Evolutionary conservation across 202 grass and related monocot species (phyloP).

Genomic region (Carex arenaria): DNA sequence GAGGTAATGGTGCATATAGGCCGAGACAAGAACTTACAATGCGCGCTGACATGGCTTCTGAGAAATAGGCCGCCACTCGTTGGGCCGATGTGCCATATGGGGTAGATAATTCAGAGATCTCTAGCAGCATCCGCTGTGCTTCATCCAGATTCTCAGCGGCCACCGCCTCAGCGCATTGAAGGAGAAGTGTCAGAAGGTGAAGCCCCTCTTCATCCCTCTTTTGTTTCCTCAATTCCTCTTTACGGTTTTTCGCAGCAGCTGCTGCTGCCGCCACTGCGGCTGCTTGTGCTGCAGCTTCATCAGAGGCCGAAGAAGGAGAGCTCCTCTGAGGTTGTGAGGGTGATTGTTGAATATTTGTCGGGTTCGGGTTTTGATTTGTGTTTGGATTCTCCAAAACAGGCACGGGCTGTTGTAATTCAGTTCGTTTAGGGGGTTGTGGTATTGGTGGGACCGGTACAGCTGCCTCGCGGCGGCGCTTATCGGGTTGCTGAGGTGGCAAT

Average conservation of each 20-base stretch:
- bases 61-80: constrained; percentile 88
- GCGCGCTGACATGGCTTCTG: constrained; percentile 71
- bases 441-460: not conserved
- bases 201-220: constrained; percentile 76
- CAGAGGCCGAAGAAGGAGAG: constrained; percentile 31
- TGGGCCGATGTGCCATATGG: constrained; percentile 85
- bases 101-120: constrained; percentile 81
- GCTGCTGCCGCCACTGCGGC: not conserved
- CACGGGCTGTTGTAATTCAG: constrained; percentile 13
- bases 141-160: constrained; percentile 74
- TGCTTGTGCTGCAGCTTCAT: constrained; percentile 27
- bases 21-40: constrained; percentile 82
- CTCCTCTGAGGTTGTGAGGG: constrained; percentile 38
- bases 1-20: constrained; percentile 62
- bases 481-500: not conserved
- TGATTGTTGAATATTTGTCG: constrained; percentile 19
- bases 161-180: constrained; percentile 82
- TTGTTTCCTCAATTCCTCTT: constrained; percentile 54
- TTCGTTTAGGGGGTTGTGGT: not conserved
- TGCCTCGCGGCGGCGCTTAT: constrained; percentile 20
- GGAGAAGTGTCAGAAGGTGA: constrained; percentile 69
- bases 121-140: constrained; percentile 51
- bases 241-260: constrained; percentile 35
- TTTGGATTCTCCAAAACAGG: constrained; percentile 25
- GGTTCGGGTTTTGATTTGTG: constrained; percentile 11